phyloP scores from a whole-genome alignment of 768 basidiomycete genomes.

The Tulasnella calospora region DNA sequence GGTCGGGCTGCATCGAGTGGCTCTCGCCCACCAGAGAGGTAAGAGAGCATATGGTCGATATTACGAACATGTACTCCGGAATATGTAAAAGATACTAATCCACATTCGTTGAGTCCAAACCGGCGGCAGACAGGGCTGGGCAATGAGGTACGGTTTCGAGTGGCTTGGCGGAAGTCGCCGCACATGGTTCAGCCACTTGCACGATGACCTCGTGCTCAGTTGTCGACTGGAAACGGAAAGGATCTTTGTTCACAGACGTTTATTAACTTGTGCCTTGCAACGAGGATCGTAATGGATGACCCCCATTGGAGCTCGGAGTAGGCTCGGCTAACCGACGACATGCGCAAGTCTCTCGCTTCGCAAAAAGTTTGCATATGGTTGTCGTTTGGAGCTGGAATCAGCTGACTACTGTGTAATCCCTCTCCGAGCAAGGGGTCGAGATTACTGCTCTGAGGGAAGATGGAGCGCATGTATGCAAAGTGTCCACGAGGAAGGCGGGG shows the following conservation, averaged over 20 bases:
- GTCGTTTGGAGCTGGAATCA: not conserved
- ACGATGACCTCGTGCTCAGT: not conserved
- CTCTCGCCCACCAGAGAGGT: not conserved
- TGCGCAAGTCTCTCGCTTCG: not conserved
- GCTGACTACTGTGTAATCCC: not conserved
- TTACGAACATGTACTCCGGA: not conserved
- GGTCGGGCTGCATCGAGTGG: not conserved
- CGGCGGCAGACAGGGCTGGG: not conserved
- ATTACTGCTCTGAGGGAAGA: not conserved
- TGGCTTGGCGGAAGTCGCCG: not conserved
- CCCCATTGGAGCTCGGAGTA: not conserved
- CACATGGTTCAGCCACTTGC: not conserved
- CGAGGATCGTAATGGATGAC: not conserved
- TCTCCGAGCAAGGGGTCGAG: not conserved
- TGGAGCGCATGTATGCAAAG: not conserved
- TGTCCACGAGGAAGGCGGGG: not conserved
- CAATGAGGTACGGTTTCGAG: not conserved
- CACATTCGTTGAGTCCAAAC: not conserved
- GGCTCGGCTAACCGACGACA: not conserved
- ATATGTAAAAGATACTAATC: not conserved
- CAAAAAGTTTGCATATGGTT: not conserved
- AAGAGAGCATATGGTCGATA: not conserved
- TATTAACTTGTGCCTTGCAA: constrained; percentile 1
- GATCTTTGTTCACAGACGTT: not conserved
- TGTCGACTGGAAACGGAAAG: not conserved